A percentile compares a stretch with the other conserved stretches of the same genome.
Conservation (phyloP, 495 filamentous ascomycete species). For the Penicillium dipodomyicola region DNA sequence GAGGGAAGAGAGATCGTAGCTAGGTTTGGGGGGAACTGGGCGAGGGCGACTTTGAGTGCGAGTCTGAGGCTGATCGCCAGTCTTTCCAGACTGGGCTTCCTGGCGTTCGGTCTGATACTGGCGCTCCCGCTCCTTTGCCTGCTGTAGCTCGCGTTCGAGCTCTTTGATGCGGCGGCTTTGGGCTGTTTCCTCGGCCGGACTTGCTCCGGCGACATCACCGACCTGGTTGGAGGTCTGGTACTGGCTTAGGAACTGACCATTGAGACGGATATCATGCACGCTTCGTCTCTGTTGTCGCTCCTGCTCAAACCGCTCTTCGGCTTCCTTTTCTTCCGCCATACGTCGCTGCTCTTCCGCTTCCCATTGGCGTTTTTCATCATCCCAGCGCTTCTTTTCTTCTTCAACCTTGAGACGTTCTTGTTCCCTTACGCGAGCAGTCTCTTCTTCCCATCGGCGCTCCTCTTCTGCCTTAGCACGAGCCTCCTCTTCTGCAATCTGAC, state of each 20-base stretch:
- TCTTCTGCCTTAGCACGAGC: conserved; percentile 64
- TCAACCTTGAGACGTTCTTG: conserved; percentile 67
- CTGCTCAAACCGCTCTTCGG: conserved; percentile 61
- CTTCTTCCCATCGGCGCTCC: conserved; percentile 76
- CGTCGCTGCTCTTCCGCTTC: conserved; percentile 76
- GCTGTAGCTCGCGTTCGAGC: conserved; percentile 80
- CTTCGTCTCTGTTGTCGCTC: conserved; percentile 62
- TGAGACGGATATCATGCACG: conserved; percentile 62
- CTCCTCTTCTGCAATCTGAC: conserved; percentile 68
- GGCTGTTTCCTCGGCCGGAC: conserved; percentile 35
- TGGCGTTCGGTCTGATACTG: conserved; percentile 82
- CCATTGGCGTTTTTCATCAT: conserved; percentile 81
- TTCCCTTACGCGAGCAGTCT: conserved; percentile 64
- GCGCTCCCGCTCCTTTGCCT: conserved; percentile 79
- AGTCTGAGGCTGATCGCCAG: conserved; percentile 22
- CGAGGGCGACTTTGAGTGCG: conserved; percentile 42
- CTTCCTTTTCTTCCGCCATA: conserved; percentile 69
- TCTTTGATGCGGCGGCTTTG: conserved; percentile 70
- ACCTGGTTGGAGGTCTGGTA: conserved; percentile 63
- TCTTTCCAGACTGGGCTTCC: conserved; percentile 42
- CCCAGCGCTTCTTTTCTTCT: conserved; percentile 77
- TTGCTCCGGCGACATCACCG: conserved; percentile 12
- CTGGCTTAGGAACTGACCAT: conserved; percentile 82
- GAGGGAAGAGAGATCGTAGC: conserved; percentile 66
- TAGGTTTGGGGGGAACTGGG: conserved; percentile 50